Base-by-base conservation (phyloP, 805 yeast species). In the Blastobotrys attinorum region DNA sequence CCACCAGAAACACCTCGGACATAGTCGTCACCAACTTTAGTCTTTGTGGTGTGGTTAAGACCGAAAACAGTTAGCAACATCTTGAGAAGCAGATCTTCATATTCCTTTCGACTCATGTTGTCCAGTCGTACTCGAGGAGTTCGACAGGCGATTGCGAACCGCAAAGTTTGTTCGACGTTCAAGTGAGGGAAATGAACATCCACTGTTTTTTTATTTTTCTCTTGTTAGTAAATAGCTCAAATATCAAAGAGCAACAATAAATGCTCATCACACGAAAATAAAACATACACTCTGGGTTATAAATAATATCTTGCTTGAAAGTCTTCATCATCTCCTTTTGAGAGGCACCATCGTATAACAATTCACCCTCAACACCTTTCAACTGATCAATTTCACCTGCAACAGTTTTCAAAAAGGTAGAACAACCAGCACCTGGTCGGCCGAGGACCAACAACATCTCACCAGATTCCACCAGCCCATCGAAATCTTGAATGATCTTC, bases 1-100 rank as follows among this genome's bases (percentile, higher is more conserved):
- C 94, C 92, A 56, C 94, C 90, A 41, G 90, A 79, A 33, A 81
- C 84, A 66, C 87, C 84, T 59, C 85, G 72, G 23, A 81, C 71
- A 33, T 72, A 67, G 48, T 77, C 82, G 55, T 71, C 71, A 47
- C 83, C 83, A 29, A 77, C 83, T 50, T 72, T 73, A 15, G 83
- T 76, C 57, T 75, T 65, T 47, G 68, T 67, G 4, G 84, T 76
- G 58, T 77, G 84, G 6, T 71, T 63, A 33, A 81, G 65, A 47
- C 84, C 86, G 55, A 75, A 79, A 29, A 70, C 68, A 10, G 79
- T 76, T 44, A 72, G 70, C 46, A 70, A 62, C 16, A 77, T 53
- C 46, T 77, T 76, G 44, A 73, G 69, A 61, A 54, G 65, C 51
- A 64, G 66, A n/a, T 53, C 51, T 16, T 77, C 71, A 58, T 71